Evolutionary conservation across 1,139 yeast species (phyloP), one percentile per base, ranked within the genome.

Genomic region (Taphrina wiesneri): DNA sequence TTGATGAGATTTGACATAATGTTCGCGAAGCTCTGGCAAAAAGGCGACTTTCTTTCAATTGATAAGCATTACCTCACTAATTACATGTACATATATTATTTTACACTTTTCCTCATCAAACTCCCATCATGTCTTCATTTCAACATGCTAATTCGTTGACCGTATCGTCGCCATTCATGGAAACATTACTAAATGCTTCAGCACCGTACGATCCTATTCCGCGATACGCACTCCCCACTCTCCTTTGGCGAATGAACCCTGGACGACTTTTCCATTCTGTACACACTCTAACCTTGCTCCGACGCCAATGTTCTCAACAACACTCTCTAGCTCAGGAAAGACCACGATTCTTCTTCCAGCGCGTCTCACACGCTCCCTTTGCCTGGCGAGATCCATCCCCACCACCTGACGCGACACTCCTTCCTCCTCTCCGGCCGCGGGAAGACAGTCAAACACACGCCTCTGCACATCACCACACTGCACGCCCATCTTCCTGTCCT

Each of bases 331-430:
- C 15, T 49, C 57, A 4, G 56, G 64, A 36, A 47, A 41, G 51
- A 60, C 64, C 26, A 60, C 57, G 43, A 60, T 41, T 17, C 64
- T n/a, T 11, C 64, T 49, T 6, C 41, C 64, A 1, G 64, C 64
- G 9, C 57, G 56, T 2, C 64, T 28, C 13, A 41, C 57, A 7
- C 64, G 51, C 41, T 60, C 64, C 28, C 64, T 49, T 19, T 49
- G 28, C 17, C 26, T 28, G 7, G 64, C 64, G 15, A n/a, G 41
- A 9, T 7, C 49, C 30, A 60, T 26, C 6, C 64, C 64, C 4
- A 9, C 25, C 25, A 13, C 26, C 34, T n/a, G n/a, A n/a, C n/a
- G n/a, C n/a, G n/a, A n/a, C n/a, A n/a, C 32, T 30, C 46, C 15
- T 53, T 15, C 46, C 23, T n/a, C 39, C 2, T 21, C 21, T 17